Evolutionary conservation across 306 rosid genomes (phyloP).

Genomic region (Gillenia trifoliata): DNA sequence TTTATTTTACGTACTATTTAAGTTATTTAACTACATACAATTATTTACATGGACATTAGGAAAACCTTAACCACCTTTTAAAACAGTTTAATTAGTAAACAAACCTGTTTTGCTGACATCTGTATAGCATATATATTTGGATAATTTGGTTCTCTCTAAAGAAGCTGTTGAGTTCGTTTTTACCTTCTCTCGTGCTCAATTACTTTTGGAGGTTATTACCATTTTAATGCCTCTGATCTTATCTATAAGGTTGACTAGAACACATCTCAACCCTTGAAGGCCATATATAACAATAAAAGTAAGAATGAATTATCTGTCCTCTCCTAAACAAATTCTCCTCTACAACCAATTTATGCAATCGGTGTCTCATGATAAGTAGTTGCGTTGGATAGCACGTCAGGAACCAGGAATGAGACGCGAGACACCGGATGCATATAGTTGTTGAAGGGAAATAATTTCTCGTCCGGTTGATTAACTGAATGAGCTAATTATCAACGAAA

Average conservation of each 20-base stretch:
- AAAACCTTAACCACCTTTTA: not conserved
- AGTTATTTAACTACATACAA: too few relatives aligned
- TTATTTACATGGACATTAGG: too few relatives aligned
- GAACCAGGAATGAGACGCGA: too few relatives aligned
- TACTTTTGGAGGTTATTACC: too few relatives aligned
- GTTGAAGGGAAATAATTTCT: not conserved
- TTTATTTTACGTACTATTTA: too few relatives aligned
- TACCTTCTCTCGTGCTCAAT: not conserved
- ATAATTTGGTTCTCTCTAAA: not conserved
- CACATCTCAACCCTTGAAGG: not conserved
- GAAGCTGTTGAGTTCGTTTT: not conserved
- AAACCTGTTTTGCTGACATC: not conserved
- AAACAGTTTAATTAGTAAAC: not conserved
- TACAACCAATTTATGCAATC: not conserved
- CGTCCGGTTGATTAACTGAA: not conserved
- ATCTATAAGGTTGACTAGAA: not conserved
- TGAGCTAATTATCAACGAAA: slow-evolving; percentile 3
- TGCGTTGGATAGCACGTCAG: not conserved
- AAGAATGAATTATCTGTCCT: not conserved
- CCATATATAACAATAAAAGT: not conserved
- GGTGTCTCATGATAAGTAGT: not conserved
- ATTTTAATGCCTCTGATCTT: too few relatives aligned
- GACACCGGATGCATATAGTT: not conserved
- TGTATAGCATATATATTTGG: not conserved
- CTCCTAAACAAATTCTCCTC: not conserved